phyloP scores from a whole-genome alignment of 306 rosid genomes.

The Dalbergia oliveri region DNA sequence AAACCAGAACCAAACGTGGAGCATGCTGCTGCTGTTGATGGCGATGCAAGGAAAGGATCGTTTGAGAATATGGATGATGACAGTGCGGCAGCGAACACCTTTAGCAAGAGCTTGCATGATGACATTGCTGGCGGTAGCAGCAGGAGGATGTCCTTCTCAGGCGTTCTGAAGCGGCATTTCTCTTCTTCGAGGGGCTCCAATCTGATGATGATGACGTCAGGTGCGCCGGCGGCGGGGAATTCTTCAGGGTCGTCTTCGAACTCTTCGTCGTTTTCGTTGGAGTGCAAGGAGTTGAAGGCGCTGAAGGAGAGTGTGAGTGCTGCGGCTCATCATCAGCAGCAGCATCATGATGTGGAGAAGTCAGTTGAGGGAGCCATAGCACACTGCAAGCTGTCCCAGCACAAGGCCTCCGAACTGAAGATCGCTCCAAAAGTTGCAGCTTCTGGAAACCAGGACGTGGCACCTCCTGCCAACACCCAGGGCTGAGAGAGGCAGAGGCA shows the following conservation, averaged over 20 bases:
- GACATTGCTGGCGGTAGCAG: too few species aligned
- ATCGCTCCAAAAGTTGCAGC: conserved; percentile 47
- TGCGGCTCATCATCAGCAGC: conserved; percentile 47
- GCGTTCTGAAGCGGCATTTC: too few species aligned
- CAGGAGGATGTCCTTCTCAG: too few species aligned
- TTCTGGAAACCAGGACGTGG: conserved; percentile 46
- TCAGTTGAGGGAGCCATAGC: conserved; percentile 84
- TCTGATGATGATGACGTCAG: too few species aligned
- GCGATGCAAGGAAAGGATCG: too few species aligned
- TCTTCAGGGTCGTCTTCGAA: conserved; percentile 50
- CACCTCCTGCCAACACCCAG: neutral
- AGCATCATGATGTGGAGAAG: conserved; percentile 52
- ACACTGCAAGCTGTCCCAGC: conserved; percentile 70
- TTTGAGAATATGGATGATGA: too few species aligned
- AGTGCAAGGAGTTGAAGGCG: conserved; percentile 47
- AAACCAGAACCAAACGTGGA: too few species aligned
- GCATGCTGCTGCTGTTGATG: too few species aligned
- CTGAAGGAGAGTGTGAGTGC: conserved; percentile 58
- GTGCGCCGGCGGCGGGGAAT: too few species aligned
- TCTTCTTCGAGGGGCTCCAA: too few species aligned
- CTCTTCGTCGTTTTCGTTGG: conserved; percentile 68
- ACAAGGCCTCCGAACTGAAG: conserved; percentile 13
- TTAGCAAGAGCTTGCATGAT: too few species aligned
- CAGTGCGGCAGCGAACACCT: too few species aligned
- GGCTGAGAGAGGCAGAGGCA: neutral